Base-by-base conservation (phyloP, 2,329 filamentous ascomycete genomes). In the Penicillium olsonii region DNA sequence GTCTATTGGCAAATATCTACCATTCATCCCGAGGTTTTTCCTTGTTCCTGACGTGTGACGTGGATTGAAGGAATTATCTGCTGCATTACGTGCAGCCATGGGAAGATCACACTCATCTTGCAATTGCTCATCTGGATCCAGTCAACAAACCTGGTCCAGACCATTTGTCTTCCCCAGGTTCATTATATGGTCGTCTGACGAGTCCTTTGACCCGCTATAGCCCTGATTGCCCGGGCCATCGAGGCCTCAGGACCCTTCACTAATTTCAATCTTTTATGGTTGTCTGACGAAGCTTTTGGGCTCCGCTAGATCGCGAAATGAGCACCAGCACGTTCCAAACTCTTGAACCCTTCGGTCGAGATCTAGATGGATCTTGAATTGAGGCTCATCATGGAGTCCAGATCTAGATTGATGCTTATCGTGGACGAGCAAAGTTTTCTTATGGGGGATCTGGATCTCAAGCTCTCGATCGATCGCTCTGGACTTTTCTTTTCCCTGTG, bases 131-230 rank as follows among this genome's bases (percentile, higher is more conserved):
- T 7, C 18, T 2, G 27, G 15, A 15, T 14, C n/a, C 12, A 35
- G 24, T 42, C 2, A 18, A 27, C 19, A 19, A 5, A 14, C 20
- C n/a, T 4, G 15, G 45, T 37, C 39, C 42, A 44, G 39, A 43
- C 26, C 42, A 37, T 12, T 29, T 19, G 11, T 22, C 19, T 37
- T 22, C 24, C 24, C 18, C 8, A 5, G 17, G n/a, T 12, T 15
- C 22, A 37, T 29, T 24, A 5, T 31, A 18, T 31, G 15, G 39
- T 48, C 42, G 15, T 37, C 45, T 43, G 24, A 48, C 38, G 38
- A 14, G 37, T 46, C 10, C 39, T 24, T 14, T 31, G 45, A 31
- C 31, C 38, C 31, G 29, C 37, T 37, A 14, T 37, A 17, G 11
- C 24, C 33, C 39, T 48, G 24, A 42, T 43, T 22, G 20, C 22